Evolutionary conservation across 768 basidiomycete genomes (phyloP).

Genomic region (Fomitopsis serialis): DNA sequence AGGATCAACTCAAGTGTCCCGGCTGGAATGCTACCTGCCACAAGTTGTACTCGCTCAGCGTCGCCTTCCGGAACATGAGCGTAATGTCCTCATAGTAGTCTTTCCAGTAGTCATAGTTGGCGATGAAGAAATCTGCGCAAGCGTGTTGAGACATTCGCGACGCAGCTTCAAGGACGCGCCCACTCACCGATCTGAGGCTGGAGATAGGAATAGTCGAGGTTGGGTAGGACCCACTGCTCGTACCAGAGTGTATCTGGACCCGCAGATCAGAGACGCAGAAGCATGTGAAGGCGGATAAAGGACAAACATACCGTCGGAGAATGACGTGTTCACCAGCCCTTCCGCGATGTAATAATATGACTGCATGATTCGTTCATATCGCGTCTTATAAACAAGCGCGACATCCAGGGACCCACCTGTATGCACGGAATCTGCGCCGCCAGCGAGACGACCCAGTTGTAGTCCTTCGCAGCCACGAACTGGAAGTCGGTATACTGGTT

Average conservation of each 20-base stretch:
- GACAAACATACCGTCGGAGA: background rate
- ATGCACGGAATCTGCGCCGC: slow-evolving; percentile 9
- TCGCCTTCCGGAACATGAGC: background rate
- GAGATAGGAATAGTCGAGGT: background rate
- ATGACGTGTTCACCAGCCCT: background rate
- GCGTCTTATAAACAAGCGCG: background rate
- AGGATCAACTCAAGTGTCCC: background rate
- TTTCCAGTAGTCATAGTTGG: background rate
- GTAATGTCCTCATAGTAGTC: background rate
- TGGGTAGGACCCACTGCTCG: background rate
- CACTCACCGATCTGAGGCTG: background rate
- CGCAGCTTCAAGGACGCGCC: background rate
- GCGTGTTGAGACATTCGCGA: background rate
- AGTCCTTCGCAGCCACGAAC: background rate
- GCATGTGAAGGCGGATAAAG: background rate
- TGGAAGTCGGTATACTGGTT: slow-evolving; percentile 10
- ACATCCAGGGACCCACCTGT: slow-evolving; percentile 3
- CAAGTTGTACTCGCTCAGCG: background rate
- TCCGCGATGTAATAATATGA: background rate
- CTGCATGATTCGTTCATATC: no score
- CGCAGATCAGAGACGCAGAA: background rate
- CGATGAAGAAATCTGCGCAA: background rate
- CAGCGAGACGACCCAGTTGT: slow-evolving; percentile 7
- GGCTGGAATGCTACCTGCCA: background rate
- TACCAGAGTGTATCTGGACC: background rate